Base-by-base conservation (phyloP, 2,329 filamentous ascomycete genomes). In the Fonsecaea pedrosoi region DNA sequence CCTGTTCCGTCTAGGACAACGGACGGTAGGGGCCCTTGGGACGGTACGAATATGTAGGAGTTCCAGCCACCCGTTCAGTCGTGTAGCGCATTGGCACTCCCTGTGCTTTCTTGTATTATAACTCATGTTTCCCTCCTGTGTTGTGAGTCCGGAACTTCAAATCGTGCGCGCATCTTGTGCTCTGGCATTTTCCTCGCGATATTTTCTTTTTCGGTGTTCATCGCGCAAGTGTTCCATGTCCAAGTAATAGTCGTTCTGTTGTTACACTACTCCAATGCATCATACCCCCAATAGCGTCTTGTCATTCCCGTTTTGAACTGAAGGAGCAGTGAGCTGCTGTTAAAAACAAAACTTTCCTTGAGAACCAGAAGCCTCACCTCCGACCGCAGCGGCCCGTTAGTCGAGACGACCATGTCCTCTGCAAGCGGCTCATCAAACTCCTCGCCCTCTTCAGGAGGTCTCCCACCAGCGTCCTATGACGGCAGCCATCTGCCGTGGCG, bases 401-500 rank as follows among this genome's bases (percentile, higher is more conserved):
- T 3, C 5, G 7, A 34, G 21, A 9, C 18, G 9, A 53, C 12
- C 7, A 64, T 64, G 61, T 64, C 61, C 59, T 53, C 55, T 8
- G 37, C 61, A 40, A 67, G 60, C 34, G 54, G 53, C 13, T 67
- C 65, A 15, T 55, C 56, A 12, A 50, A 38, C 3, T 38, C 64
- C 2, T 64, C 65, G 38, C 50, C 48, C n/a, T 40, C 54, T 18
- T 45, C 64, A 7, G 56, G 42, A 15, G 65, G 56, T 34, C 38
- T 64, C 6, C 68, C 60, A n/a, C 38, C 63, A 5, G 40, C 59
- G 21, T 67, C 69, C 18, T 70, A 61, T 34, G 69, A 70, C 54
- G 69, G 66, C 8, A 65, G 55, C 35, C 69, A 70, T 54, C 38
- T 70, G 18, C 61, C 64, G 7, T 70, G 69, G 69, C 54, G 54